These are phyloP conservation scores for Hansenula lynferdii DNA, from an alignment of 1,139 yeast species.

Conservation along the genomic window DNA sequence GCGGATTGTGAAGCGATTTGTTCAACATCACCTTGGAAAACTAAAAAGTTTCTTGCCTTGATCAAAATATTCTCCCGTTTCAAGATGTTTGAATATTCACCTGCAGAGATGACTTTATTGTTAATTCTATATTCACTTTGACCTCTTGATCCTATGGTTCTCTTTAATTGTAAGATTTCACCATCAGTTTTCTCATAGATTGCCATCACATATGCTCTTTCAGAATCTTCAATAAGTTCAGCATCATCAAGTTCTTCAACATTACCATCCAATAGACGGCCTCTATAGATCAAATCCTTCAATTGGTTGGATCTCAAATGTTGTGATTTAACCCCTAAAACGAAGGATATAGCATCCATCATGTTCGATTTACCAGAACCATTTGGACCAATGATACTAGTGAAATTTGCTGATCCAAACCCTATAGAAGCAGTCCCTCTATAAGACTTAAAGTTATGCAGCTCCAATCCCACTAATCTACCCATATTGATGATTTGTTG, in stretches of 20 bases:
- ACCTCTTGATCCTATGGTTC: constrained; percentile 54
- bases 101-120: constrained; percentile 54
- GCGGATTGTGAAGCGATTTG: constrained; percentile 89
- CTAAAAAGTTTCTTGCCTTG: constrained; percentile 87
- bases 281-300: constrained; percentile 78
- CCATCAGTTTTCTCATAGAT: constrained; percentile 63
- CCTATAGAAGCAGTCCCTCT: constrained; percentile 72
- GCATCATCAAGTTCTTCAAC: constrained; percentile 18
- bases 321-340: constrained; percentile 75
- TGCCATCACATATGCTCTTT: constrained; percentile 76
- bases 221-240: constrained; percentile 38
- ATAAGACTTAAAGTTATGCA: constrained; percentile 88
- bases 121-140: constrained; percentile 68
- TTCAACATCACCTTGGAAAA: constrained; percentile 97
- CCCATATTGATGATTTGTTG: constrained; percentile 70
- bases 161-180: constrained; percentile 44
- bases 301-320: constrained; percentile 74
- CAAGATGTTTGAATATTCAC: constrained; percentile 60
- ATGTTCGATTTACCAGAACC: constrained; percentile 97
- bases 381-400: constrained; percentile 95
- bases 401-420: constrained; percentile 77
- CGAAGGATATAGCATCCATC: constrained; percentile 98
- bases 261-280: constrained; percentile 32
- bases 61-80: constrained; percentile 81
- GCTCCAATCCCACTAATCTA: constrained; percentile 65